phyloP scores from a whole-genome alignment of 768 basidiomycete species.

The Tephrocybe sp. region DNA sequence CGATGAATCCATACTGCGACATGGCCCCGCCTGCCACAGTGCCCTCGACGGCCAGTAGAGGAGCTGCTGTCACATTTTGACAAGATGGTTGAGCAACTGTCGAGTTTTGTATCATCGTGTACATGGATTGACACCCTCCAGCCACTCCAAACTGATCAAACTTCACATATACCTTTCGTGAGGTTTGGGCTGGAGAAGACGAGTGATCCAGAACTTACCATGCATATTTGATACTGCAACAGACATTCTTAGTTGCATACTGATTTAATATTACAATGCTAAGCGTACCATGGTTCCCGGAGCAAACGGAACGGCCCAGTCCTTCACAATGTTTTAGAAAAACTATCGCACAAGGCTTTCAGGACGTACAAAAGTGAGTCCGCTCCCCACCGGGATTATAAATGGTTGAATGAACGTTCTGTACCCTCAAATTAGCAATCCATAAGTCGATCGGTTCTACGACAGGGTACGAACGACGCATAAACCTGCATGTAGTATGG shows the following conservation, averaged over 20 bases:
- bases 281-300: constrained; percentile 40
- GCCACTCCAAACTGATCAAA: constrained; percentile 45
- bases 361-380: constrained; percentile 29
- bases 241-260: background rate
- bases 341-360: too few species aligned
- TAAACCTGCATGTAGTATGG: constrained; percentile 53
- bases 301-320: constrained; percentile 50
- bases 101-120: constrained; percentile 46
- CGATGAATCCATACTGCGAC: constrained; percentile 44
- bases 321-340: constrained; percentile 25
- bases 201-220: constrained; percentile 44
- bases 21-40: constrained; percentile 37
- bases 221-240: constrained; percentile 54
- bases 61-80: constrained; percentile 38
- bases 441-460: background rate
- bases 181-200: too few species aligned
- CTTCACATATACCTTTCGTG: too few species aligned
- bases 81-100: constrained; percentile 35
- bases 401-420: constrained; percentile 45
- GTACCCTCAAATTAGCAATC: background rate
- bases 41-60: constrained; percentile 33
- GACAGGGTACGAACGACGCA: constrained; percentile 34
- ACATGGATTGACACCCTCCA: constrained; percentile 53
- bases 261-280: background rate
- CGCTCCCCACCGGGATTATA: constrained; percentile 38